Evolutionary conservation across 805 yeast species (phyloP).

Genomic region (Lipomyces kockii): DNA sequence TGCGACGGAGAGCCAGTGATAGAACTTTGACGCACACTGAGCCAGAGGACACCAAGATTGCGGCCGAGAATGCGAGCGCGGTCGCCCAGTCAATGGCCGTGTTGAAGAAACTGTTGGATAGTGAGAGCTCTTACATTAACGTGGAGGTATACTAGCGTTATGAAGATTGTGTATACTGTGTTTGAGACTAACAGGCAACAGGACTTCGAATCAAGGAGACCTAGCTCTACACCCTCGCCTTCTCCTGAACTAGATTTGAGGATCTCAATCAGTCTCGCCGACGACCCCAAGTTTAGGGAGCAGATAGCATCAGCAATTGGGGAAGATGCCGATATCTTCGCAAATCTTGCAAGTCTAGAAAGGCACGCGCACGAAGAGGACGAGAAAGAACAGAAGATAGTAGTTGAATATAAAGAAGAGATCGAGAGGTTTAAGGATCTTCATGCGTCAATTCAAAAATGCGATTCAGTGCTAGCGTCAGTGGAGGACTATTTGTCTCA

Average conservation of each 20-base stretch:
- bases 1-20: neutral
- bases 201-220: neutral
- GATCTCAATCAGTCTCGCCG: conserved; percentile 6
- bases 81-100: conserved; percentile 7
- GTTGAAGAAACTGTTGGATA: conserved; percentile 16
- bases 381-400: conserved; percentile 3
- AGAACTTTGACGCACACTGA: neutral
- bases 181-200: neutral
- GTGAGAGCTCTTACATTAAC: conserved; percentile 20
- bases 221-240: neutral
- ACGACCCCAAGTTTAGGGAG: conserved; percentile 8
- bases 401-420: conserved; percentile 27
- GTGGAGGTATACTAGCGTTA: conserved; percentile 3
- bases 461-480: conserved; percentile 31
- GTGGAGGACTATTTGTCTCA: conserved; percentile 53
- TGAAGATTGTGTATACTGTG: neutral
- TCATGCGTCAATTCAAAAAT: conserved; percentile 32
- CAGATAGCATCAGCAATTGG: conserved; percentile 5
- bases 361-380: neutral
- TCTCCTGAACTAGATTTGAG: conserved; percentile 4
- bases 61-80: neutral
- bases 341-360: conserved; percentile 9
- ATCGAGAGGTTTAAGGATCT: conserved; percentile 32
- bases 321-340: conserved; percentile 6
- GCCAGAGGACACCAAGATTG: neutral